These are phyloP conservation scores for Ceratonia siliqua DNA, from an alignment of 306 rosid genomes.

Conservation along the genomic window DNA sequence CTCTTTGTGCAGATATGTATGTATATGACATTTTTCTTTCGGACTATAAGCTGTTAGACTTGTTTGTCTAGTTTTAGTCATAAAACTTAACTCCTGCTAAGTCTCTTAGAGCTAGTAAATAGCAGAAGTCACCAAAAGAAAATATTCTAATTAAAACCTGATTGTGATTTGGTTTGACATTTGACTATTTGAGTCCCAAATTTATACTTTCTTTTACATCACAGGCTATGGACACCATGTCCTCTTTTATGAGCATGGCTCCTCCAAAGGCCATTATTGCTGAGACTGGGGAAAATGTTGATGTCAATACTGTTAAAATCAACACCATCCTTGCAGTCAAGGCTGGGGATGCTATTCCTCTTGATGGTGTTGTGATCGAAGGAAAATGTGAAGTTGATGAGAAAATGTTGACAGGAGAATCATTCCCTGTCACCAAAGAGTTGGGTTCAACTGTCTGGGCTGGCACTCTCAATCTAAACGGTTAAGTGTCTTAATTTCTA, in stretches of 20 bases:
- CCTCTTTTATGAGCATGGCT: conserved; percentile 64
- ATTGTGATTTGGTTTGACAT: not conserved
- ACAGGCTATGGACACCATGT: conserved; percentile 79
- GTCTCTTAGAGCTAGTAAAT: not conserved
- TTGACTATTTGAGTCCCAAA: conserved; percentile 7
- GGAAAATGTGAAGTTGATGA: conserved; percentile 89
- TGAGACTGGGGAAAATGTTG: conserved; percentile 70
- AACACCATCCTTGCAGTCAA: conserved; percentile 71
- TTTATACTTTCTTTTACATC: conserved; percentile 1
- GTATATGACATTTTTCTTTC: not conserved
- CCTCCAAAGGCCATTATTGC: conserved; percentile 80
- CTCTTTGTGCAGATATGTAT: not conserved
- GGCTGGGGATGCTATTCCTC: conserved; percentile 86
- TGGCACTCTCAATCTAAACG: conserved; percentile 81
- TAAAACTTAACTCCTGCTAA: not conserved
- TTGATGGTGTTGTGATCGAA: conserved; percentile 81
- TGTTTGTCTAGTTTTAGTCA: not conserved
- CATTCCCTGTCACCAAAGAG: conserved; percentile 87
- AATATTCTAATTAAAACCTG: not conserved
- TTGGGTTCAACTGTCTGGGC: conserved; percentile 77
- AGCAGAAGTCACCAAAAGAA: not conserved
- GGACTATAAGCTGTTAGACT: not conserved
- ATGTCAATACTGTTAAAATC: conserved; percentile 67
- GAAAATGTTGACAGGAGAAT: conserved; percentile 86
- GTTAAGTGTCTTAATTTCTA: conserved; percentile 21